Base-by-base conservation (phyloP, 2,329 filamentous ascomycete species). In the Fusarium neocosmosporiellum region DNA sequence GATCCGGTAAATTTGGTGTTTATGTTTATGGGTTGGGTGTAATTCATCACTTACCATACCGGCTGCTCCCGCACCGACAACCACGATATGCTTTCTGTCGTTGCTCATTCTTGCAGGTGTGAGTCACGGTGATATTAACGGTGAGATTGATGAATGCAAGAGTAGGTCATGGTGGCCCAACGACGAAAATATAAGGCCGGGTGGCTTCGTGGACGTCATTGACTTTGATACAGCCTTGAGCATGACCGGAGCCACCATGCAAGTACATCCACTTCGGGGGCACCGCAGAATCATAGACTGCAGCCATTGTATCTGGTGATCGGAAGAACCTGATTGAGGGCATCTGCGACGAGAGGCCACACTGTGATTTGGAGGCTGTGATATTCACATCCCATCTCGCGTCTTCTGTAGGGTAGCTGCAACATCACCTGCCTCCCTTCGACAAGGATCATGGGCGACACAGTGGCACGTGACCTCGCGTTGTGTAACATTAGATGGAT, bases 21-120 rank as follows among this genome's bases (percentile, higher is more conserved):
- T 22, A 50, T 50, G 22, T 24, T 29, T 18, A 34, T 34, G 13
- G n/a, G 27, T 24, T 62, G 16, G 18, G 18, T 33, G 29, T 18
- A 33, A 29, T 33, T 64, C 33, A 22, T 39, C 37, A 53, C 77
- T 66, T 72, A 88, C 86, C 88, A 88, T 89, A 79, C 90, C 90
- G 50, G 90, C 88, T 39, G 89, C 90, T 29, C 90, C 91, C 33
- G 87, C 90, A 5, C 90, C 90, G 31, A 92, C 85, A 27, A 92
- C 84, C 13, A 89, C 84, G 22, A 92, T 83, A 70, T 85, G 87
- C 72, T 88, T 88, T 63, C 50, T 71, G 39, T 63, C 46, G 27
- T 18, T 50, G 27, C 10, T 50, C 46, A 50, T 50, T 3, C 43
- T 48, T 50, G 46, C 46, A 50, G 16, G 14, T 50, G 13, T 29